These are phyloP conservation scores for Coprinellus micaceus DNA, from an alignment of 768 basidiomycete species.

Conservation along the genomic window DNA sequence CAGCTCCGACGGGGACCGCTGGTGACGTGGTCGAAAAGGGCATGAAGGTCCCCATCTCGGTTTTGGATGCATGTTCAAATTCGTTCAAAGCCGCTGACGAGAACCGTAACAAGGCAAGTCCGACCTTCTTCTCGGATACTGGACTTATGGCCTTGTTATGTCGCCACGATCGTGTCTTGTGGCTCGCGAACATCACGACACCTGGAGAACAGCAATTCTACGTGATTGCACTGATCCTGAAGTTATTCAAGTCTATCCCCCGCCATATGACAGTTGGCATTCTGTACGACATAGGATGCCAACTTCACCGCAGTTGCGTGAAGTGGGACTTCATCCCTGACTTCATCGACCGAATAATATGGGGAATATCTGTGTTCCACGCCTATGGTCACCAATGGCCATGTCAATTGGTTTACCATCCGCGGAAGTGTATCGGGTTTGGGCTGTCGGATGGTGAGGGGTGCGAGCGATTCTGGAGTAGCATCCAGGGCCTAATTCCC, in stretches of 20 bases:
- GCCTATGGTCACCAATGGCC: slow-evolving; percentile 34
- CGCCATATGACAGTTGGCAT: too few species aligned
- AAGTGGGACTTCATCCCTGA: too few species aligned
- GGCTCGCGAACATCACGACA: slow-evolving; percentile 29
- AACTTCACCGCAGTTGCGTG: too few species aligned
- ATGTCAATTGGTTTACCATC: slow-evolving; percentile 30
- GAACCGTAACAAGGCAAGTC: slow-evolving; percentile 14
- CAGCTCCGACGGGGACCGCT: not conserved
- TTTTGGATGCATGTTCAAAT: slow-evolving; percentile 14
- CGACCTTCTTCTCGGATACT: slow-evolving; percentile 21
- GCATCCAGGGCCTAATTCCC: too few species aligned
- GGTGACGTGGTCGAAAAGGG: slow-evolving; percentile 6
- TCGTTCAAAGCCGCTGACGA: slow-evolving; percentile 22
- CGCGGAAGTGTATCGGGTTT: slow-evolving; percentile 21
- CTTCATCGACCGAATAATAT: slow-evolving; percentile 22
- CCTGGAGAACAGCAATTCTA: slow-evolving; percentile 31
- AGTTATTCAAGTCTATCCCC: slow-evolving; percentile 27
- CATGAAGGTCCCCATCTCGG: slow-evolving; percentile 12
- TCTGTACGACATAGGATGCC: too few species aligned
- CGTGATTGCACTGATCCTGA: slow-evolving; percentile 25
- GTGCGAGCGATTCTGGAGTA: too few species aligned
- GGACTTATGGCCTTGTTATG: slow-evolving; percentile 33
- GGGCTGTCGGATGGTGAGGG: too few species aligned
- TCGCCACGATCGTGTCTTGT: slow-evolving; percentile 28
- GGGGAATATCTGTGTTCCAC: slow-evolving; percentile 31